Conservation (phyloP, 2,329 filamentous ascomycete genomes). For the Arthrocladium fulminans region DNA sequence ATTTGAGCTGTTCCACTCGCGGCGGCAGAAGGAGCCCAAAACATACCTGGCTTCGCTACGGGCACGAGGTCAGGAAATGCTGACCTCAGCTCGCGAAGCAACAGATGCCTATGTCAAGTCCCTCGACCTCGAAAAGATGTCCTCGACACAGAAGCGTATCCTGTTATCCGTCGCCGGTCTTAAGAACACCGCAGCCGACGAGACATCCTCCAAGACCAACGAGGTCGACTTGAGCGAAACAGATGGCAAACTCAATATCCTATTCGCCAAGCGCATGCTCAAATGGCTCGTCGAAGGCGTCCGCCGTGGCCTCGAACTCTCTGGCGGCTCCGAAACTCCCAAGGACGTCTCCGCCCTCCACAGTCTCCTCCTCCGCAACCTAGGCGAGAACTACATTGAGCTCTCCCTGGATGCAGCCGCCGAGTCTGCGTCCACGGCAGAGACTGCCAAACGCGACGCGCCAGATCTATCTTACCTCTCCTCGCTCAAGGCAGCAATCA, state of each 20-base stretch:
- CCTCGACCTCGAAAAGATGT: constrained; percentile 80
- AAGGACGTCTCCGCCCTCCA: constrained; percentile 86
- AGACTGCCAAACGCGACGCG: constrained; percentile 63
- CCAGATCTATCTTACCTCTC: constrained; percentile 80
- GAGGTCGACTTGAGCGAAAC: constrained; percentile 87
- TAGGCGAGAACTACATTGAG: constrained; percentile 74
- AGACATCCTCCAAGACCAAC: constrained; percentile 38
- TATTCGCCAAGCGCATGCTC: constrained; percentile 95
- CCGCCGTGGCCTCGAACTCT: constrained; percentile 81
- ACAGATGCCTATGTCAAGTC: constrained; percentile 67
- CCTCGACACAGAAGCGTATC: constrained; percentile 78
- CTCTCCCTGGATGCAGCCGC: constrained; percentile 59
- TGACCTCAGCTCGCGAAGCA: constrained; percentile 72
- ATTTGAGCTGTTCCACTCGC: constrained; percentile 81
- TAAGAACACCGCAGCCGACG: constrained; percentile 59
- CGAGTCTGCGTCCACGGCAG: constrained; percentile 66
- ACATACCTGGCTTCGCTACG: constrained; percentile 89
- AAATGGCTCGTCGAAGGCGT: constrained; percentile 96
- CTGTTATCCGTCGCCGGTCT: constrained; percentile 82
- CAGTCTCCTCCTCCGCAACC: constrained; percentile 71
- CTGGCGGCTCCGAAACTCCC: constrained; percentile 75
- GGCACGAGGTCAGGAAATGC: constrained; percentile 78
- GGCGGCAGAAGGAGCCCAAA: constrained; percentile 74
- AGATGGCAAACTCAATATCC: constrained; percentile 71
- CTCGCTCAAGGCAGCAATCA: constrained; percentile 70